A percentile compares a stretch with the other conserved stretches of the same genome.
Conservation (phyloP, 352 stramenopile genomes). For the Globisporangium middletonii region DNA sequence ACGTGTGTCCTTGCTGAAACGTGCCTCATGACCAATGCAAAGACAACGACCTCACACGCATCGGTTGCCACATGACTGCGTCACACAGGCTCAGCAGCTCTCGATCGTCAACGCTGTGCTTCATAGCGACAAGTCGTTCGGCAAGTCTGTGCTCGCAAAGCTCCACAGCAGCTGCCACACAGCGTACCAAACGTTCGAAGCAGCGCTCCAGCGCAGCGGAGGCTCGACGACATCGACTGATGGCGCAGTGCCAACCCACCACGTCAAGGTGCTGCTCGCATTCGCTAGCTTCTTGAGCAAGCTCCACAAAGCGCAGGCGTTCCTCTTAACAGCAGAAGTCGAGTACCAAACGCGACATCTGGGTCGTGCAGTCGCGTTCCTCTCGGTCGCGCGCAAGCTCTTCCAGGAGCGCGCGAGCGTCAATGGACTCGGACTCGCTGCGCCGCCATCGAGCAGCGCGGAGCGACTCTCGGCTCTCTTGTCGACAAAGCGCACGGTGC, state of each 20-base stretch:
- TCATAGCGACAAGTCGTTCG: constrained; percentile 23
- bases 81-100: constrained; percentile 29
- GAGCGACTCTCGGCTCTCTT: constrained; percentile 11
- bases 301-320: constrained; percentile 22
- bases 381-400: constrained; percentile 10
- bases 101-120: constrained; percentile 31
- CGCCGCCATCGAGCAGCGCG: constrained; percentile 7
- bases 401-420: constrained; percentile 23
- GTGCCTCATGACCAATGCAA: not conserved
- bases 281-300: constrained; percentile 27
- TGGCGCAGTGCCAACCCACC: not conserved
- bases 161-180: constrained; percentile 25
- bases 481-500: constrained; percentile 8
- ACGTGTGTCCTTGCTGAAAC: not conserved
- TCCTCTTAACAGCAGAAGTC: constrained; percentile 19
- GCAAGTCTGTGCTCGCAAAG: constrained; percentile 26
- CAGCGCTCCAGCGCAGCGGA: constrained; percentile 16
- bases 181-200: constrained; percentile 17
- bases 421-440: constrained; percentile 13
- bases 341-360: constrained; percentile 16
- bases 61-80: not conserved
- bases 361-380: constrained; percentile 26
- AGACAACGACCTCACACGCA: no score
- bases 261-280: constrained; percentile 15
- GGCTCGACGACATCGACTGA: not conserved